Evolutionary conservation across 2,329 filamentous ascomycete species (phyloP), one percentile per base, ranked within the genome.

Genomic region (Neocatenulostroma microsporum): DNA sequence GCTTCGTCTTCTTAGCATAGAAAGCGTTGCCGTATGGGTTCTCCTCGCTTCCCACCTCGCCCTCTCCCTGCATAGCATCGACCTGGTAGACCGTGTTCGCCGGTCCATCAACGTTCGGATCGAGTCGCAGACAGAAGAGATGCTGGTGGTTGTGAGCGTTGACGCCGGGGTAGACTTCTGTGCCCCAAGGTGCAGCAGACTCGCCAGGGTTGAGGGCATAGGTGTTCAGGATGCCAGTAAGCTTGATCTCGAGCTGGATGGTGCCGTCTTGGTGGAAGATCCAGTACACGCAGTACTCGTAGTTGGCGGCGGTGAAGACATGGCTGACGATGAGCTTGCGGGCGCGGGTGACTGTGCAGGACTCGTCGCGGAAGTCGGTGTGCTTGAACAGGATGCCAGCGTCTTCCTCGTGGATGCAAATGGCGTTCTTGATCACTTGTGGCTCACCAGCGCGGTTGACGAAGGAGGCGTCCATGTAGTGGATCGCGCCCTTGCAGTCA

Each of bases 91-190:
- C 72, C 0, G 86, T 88, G 60, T 95, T 95, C 45, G 80, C 73
- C 1, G 80, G 76, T 0, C 88, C 88, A 56, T 94, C 88, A 37
- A 95, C 75, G 55, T 89, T 91, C 21, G 87, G 76, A 57, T 95
- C 84, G 28, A 94, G 69, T 27, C 88, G 84, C 28, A 95, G 68
- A 57, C 86, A 94, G 74, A 95, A 95, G 21, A 95, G 73, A 61
- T 95, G 88, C 62, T 95, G 87, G 62, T 95, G 88, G 66, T 94
- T 94, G 66, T 94, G 88, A 0, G 88, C 88, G 54, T 94, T 94
- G 55, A 94, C 86, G 26, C 84, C 80, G 0, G 85, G 84, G 55
- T 89, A 91, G 7, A 95, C 88, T 60, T 94, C 81, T 0, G 87
- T 94, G 39, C 88, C 88, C 84, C 85, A 94, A 41, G 84, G 85